Evolutionary conservation across 2,329 filamentous ascomycete species (phyloP).

Genomic region (Pestalotiopsis sp.): DNA sequence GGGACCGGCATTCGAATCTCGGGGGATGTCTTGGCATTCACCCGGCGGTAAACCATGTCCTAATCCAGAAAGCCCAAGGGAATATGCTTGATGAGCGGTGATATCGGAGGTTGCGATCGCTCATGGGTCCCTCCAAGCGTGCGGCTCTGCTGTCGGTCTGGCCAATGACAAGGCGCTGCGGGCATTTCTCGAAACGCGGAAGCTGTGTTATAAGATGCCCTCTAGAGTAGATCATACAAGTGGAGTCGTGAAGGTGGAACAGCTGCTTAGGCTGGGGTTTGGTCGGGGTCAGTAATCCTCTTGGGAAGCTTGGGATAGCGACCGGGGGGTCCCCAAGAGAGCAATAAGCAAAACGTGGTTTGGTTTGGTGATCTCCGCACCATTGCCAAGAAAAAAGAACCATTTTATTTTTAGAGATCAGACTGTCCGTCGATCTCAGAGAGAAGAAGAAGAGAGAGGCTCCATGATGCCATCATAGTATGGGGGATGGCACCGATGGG

Average conservation of each 20-base stretch:
- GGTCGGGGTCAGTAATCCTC: not conserved
- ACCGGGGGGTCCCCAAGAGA: not conserved
- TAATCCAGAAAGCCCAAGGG: not conserved
- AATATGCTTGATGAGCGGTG: not conserved
- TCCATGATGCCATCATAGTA: not conserved
- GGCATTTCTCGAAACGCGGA: slow-evolving; percentile 8
- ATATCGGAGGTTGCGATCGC: not conserved
- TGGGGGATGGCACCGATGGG: not conserved
- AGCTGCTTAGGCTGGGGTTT: not conserved
- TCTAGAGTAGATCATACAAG: slow-evolving; percentile 9
- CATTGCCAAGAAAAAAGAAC: not conserved
- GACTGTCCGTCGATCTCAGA: not conserved
- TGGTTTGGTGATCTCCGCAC: not conserved
- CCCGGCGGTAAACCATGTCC: not conserved
- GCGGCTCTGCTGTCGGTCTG: not conserved
- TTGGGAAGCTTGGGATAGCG: too few relatives aligned
- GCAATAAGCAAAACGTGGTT: not conserved
- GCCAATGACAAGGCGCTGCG: not conserved
- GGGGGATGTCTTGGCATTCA: not conserved
- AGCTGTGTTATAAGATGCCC: slow-evolving; percentile 9
- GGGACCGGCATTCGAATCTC: not conserved
- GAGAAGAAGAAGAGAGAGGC: not conserved
- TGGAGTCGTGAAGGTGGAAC: not conserved
- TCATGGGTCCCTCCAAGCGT: not conserved
- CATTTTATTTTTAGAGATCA: not conserved